A percentile compares a stretch with the other conserved stretches of the same genome.
Conservation (phyloP, 108 stramenopile genomes). For the Skeletonema marinoi region DNA sequence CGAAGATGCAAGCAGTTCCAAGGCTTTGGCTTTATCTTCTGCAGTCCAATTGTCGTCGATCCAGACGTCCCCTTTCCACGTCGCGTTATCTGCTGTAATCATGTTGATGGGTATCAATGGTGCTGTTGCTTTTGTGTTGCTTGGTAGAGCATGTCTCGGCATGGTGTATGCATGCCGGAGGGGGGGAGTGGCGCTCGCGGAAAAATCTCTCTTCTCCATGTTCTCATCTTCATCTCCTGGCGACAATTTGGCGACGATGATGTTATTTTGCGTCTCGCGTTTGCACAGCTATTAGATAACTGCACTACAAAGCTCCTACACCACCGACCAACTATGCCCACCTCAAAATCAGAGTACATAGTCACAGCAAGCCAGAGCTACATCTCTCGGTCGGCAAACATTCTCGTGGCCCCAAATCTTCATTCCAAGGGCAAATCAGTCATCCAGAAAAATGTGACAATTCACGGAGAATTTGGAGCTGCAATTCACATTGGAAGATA, state of each 20-base stretch:
- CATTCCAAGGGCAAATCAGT: conserved; percentile 41
- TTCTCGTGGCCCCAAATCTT: conserved; percentile 32
- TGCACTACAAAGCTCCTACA: not conserved
- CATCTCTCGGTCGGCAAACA: conserved; percentile 39
- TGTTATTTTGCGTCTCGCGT: too few relatives aligned
- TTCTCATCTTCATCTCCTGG: too few relatives aligned
- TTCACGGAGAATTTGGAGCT: conserved; percentile 45
- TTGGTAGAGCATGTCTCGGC: too few relatives aligned
- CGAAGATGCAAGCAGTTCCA: not conserved
- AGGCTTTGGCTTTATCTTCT: conserved; percentile 17
- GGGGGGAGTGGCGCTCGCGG: too few relatives aligned
- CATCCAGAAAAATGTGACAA: conserved; percentile 8
- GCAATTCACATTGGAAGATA: conserved; percentile 45
- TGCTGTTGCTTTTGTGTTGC: too few relatives aligned
- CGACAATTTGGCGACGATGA: too few relatives aligned
- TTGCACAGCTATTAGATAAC: too few relatives aligned
- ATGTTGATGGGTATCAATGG: not conserved
- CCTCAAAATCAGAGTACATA: conserved; percentile 28
- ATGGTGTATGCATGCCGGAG: too few relatives aligned
- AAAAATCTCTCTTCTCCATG: too few relatives aligned
- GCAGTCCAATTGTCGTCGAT: conserved; percentile 40
- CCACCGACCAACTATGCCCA: not conserved
- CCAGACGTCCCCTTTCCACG: conserved; percentile 43
- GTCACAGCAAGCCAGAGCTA: conserved; percentile 43
- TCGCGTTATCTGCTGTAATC: not conserved